A percentile compares a stretch with the other conserved stretches of the same genome.
These are phyloP conservation scores for Ganoderma lingzhi DNA, from an alignment of 1,284 basidiomycete genomes.

Conservation along the genomic window DNA sequence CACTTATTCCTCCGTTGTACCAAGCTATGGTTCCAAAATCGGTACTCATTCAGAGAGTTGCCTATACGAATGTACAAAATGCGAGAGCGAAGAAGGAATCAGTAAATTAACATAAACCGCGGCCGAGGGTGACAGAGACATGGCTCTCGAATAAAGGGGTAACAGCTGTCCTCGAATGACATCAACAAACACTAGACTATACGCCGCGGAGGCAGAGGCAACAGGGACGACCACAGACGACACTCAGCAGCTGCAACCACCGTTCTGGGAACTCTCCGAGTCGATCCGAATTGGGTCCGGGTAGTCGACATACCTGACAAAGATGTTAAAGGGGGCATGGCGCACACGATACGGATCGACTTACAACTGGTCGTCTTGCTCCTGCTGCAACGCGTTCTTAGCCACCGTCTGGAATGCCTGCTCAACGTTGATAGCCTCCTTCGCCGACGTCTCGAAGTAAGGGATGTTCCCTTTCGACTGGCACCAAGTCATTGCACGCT, in stretches of 20 bases:
- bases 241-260: constrained; percentile 89
- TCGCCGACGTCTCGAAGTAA: constrained; percentile 99
- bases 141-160: constrained; percentile 35
- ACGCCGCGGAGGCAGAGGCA: constrained; percentile 12
- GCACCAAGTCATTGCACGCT: constrained; percentile 99
- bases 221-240: background rate
- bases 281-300: constrained; percentile 99
- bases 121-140: constrained; percentile 21
- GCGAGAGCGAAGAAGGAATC: constrained; percentile 32
- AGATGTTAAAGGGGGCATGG: background rate
- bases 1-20: background rate
- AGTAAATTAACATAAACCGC: constrained; percentile 37
- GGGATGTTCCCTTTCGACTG: constrained; percentile 99
- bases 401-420: constrained; percentile 99
- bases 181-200: constrained; percentile 22
- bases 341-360: constrained; percentile 43
- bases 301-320: constrained; percentile 92
- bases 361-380: constrained; percentile 94
- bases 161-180: constrained; percentile 33
- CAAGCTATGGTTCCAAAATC: constrained; percentile 29
- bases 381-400: constrained; percentile 97
- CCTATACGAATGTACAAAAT: constrained; percentile 37
- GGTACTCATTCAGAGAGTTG: constrained; percentile 34
- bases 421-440: constrained; percentile 99
- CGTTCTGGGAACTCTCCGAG: constrained; percentile 90